Evolutionary conservation across 2,329 filamentous ascomycete genomes (phyloP).

Genomic region (Herpotrichia juniperi): DNA sequence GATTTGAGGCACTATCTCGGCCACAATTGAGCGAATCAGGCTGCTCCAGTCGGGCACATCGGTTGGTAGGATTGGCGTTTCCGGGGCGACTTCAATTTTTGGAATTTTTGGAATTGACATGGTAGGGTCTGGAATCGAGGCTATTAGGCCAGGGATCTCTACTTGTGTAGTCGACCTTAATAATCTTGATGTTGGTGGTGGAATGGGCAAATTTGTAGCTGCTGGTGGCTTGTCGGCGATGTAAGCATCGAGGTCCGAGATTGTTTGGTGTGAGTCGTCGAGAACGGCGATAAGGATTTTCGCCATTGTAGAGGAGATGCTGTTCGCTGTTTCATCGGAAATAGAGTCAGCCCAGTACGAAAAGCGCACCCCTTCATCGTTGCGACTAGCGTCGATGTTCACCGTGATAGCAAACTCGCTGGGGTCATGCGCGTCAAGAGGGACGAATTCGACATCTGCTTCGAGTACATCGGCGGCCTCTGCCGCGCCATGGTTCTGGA

Average conservation of each 20-base stretch:
- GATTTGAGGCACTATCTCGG: slow-evolving; percentile 41
- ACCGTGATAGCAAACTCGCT: slow-evolving; percentile 42
- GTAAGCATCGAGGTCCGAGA: slow-evolving; percentile 29
- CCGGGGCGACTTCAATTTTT: slow-evolving; percentile 9
- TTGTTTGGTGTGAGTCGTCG: slow-evolving; percentile 27
- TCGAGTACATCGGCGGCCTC: slow-evolving; percentile 6
- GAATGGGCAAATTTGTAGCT: neutral
- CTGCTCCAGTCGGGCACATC: slow-evolving; percentile 31
- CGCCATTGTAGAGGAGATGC: slow-evolving; percentile 30
- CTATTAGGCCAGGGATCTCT: slow-evolving; percentile 19
- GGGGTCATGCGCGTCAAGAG: slow-evolving; percentile 36
- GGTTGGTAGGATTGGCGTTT: slow-evolving; percentile 3
- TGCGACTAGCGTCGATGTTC: slow-evolving; percentile 37
- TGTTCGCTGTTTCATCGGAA: slow-evolving; percentile 33
- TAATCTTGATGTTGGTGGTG: neutral
- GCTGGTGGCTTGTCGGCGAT: slow-evolving; percentile 20
- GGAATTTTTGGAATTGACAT: slow-evolving; percentile 1
- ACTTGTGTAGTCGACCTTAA: slow-evolving; percentile 20
- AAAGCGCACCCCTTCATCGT: slow-evolving; percentile 36
- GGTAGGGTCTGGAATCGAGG: slow-evolving; percentile 5
- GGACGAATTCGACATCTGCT: slow-evolving; percentile 31
- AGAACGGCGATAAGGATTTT: slow-evolving; percentile 31
- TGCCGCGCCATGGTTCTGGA: slow-evolving; percentile 30
- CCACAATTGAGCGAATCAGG: slow-evolving; percentile 39
- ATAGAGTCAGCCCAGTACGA: slow-evolving; percentile 40